Base-by-base conservation (phyloP, 495 filamentous ascomycete species). In the Oidiodendron maius region DNA sequence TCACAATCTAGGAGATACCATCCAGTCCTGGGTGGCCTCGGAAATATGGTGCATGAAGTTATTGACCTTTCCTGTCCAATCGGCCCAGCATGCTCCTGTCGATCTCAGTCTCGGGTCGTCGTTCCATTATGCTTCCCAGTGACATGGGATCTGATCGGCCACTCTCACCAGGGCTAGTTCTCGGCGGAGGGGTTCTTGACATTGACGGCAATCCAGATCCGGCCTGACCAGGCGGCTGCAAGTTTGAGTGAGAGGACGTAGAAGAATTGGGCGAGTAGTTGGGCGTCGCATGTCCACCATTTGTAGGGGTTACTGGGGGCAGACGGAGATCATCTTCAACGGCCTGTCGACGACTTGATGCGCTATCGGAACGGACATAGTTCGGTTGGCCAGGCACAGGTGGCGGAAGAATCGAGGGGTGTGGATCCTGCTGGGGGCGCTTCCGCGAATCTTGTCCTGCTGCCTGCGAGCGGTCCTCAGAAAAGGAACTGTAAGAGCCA, bases 351-450 rank as follows among this genome's bases (percentile, higher is more conserved):
- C 56, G 51, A 42, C 41, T 32, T 21, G 40, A 35, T 5, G 37
- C 12, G 22, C 40, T 53, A 1, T 62, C 57, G n/a, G 52, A 24
- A 10, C 59, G 55, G 24, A 55, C 38, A 40, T 63, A 61, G 2
- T 53, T 28, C 47, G 65, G 50, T 17, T 67, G 64, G 18, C 55
- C 65, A 16, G 65, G 62, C 22, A 68, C 52, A 25, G 63, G 68
- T 18, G 65, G 65, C 17, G 68, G 66, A 12, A 69, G 53, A 40
- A 64, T 59, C 15, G 67, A 62, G n/a, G 67, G 53, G 43, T 68
- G 67, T 15, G 64, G 57, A 36, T 71, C 68, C 48, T 58, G 37
- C 41, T 57, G 51, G 12, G 63, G 50, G 40, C 58, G 47, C 52
- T 62, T 62, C 25, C 58, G 52, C 36, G 57, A 54, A 26, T 63